Percentiles rank a stretch among this genome's conserved stretches.
Evolutionary conservation across 345 rosid genomes (phyloP).

Genomic region (Raphanus sativus): DNA sequence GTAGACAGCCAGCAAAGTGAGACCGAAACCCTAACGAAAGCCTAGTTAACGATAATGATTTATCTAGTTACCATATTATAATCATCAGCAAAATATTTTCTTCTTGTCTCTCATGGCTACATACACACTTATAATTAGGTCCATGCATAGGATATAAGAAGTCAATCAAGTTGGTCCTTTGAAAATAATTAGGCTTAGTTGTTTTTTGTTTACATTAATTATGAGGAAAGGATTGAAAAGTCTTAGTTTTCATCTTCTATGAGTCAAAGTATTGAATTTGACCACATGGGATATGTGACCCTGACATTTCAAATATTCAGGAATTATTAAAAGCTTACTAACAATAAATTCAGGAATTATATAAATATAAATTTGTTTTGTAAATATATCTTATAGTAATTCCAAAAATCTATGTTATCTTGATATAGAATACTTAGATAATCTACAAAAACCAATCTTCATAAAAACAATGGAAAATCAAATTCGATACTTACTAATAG

Average conservation of each 20-base stretch:
- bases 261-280: slow-evolving; percentile 31
- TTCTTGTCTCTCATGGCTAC: slow-evolving; percentile 13
- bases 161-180: slow-evolving; percentile 36
- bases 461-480: neutral
- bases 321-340: neutral
- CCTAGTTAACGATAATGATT: slow-evolving; percentile 8
- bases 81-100: slow-evolving; percentile 12
- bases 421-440: neutral
- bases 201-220: neutral
- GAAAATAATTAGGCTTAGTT: slow-evolving; percentile 3
- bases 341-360: neutral
- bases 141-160: slow-evolving; percentile 18
- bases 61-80: neutral
- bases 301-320: neutral
- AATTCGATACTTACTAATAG: neutral
- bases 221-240: slow-evolving; percentile 5
- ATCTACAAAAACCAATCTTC: neutral
- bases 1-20: slow-evolving; percentile 37
- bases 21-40: slow-evolving; percentile 26
- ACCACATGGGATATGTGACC: slow-evolving; percentile 28
- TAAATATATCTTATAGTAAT: neutral
- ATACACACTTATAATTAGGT: slow-evolving; percentile 7
- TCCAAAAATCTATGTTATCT: neutral
- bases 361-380: neutral
- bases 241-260: slow-evolving; percentile 5